Conservation (phyloP, 2,329 filamentous ascomycete genomes). For the Epichloe typhina region DNA sequence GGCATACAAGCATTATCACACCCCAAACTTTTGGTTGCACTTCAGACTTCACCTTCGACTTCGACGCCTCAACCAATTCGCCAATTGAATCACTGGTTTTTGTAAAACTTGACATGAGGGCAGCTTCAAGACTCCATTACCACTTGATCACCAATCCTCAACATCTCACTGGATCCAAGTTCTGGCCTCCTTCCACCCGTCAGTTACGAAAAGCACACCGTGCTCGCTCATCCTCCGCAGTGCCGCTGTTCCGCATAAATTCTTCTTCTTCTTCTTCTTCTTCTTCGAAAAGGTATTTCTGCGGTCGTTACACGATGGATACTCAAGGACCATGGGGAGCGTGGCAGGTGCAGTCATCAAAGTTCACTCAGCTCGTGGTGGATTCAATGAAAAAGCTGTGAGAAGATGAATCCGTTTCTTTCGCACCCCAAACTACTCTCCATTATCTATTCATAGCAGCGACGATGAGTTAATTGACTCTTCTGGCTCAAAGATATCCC, state of each 20-base stretch:
- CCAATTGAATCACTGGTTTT: neutral
- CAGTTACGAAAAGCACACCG: neutral
- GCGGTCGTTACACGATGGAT: constrained; percentile 12
- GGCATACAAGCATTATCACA: too few relatives aligned
- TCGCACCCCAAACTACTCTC: too few relatives aligned
- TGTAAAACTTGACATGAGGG: constrained; percentile 9
- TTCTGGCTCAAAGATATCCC: constrained; percentile 52
- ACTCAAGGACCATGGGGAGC: constrained; percentile 23
- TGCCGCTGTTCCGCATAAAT: neutral
- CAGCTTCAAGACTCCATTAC: neutral
- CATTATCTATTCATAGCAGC: too few relatives aligned
- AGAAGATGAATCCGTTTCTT: constrained; percentile 18
- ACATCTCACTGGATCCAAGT: neutral
- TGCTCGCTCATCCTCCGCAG: neutral
- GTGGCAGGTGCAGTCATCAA: constrained; percentile 24
- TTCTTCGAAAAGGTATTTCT: neutral
- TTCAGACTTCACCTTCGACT: too few relatives aligned
- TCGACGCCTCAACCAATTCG: neutral
- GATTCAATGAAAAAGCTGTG: constrained; percentile 68
- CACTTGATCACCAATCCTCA: neutral
- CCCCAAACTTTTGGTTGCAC: too few relatives aligned
- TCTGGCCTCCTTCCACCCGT: neutral
- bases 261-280: neutral
- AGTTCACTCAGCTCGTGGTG: constrained; percentile 50
- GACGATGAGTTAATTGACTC: too few relatives aligned